phyloP scores from a whole-genome alignment of 2,329 filamentous ascomycete genomes.

The Fusarium xyrophilum region DNA sequence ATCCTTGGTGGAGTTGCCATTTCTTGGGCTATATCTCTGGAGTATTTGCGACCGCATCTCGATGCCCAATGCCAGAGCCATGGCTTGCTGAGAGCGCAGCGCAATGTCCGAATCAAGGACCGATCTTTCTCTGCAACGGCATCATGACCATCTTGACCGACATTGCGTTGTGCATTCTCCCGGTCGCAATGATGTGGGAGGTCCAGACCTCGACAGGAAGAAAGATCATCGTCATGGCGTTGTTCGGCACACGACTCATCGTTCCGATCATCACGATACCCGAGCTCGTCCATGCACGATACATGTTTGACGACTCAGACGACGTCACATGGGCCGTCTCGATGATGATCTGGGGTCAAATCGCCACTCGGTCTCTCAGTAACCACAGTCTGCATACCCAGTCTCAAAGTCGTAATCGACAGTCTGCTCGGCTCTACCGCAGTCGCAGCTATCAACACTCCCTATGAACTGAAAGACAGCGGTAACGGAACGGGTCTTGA shows the following conservation, averaged over 20 bases:
- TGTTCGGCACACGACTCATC: conserved; percentile 35
- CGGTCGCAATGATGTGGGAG: conserved; percentile 38
- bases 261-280: conserved; percentile 35
- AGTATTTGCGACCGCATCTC: conserved; percentile 21
- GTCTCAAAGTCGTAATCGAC: conserved; percentile 37
- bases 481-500: conserved; percentile 29
- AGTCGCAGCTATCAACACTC: conserved; percentile 28
- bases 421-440: conserved; percentile 31
- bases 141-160: conserved; percentile 30
- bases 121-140: conserved; percentile 29
- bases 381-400: conserved; percentile 36
- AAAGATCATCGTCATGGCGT: conserved; percentile 28
- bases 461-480: conserved; percentile 35
- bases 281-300: conserved; percentile 12
- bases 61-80: conserved; percentile 29
- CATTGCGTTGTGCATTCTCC: conserved; percentile 21
- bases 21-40: conserved; percentile 19
- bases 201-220: conserved; percentile 32
- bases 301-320: conserved; percentile 20
- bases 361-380: conserved; percentile 31
- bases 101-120: conserved; percentile 22
- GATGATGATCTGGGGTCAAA: conserved; percentile 33
- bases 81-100: conserved; percentile 12
- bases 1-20: conserved; percentile 10
- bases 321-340: conserved; percentile 32